phyloP scores from a whole-genome alignment of 768 basidiomycete genomes.

The Cyathus striatus region DNA sequence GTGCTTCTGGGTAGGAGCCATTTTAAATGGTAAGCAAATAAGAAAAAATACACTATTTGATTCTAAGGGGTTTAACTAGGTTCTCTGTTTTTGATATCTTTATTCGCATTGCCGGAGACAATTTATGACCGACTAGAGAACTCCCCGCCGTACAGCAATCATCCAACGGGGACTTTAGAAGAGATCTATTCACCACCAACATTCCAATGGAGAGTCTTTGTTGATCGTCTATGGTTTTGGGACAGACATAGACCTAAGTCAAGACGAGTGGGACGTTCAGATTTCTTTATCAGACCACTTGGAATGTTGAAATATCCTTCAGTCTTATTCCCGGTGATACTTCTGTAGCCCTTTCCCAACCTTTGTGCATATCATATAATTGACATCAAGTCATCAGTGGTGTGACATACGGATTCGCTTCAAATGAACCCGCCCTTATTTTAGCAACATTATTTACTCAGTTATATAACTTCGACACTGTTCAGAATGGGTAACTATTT shows the following conservation, averaged over 20 bases:
- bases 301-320: constrained; percentile 35
- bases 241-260: constrained; percentile 22
- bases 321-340: constrained; percentile 30
- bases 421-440: constrained; percentile 33
- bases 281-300: constrained; percentile 27
- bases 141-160: constrained; percentile 7
- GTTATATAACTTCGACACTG: constrained; percentile 33
- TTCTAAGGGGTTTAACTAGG: constrained; percentile 6
- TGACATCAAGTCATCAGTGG: constrained; percentile 13
- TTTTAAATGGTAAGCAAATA: constrained; percentile 25
- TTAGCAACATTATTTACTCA: constrained; percentile 30
- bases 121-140: constrained; percentile 24
- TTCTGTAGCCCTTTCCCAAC: no score
- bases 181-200: constrained; percentile 23
- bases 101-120: constrained; percentile 38
- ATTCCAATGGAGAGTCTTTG: constrained; percentile 14
- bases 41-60: background rate
- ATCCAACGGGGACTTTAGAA: constrained; percentile 16
- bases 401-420: constrained; percentile 31
- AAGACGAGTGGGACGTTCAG: constrained; percentile 17
- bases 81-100: constrained; percentile 24
- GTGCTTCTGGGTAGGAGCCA: constrained; percentile 40
- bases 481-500: constrained; percentile 28
- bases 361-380: no score
- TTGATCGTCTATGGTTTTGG: constrained; percentile 23